Evolutionary conservation across 805 yeast genomes (phyloP).

Genomic region (Phaffomyces opuntiae): DNA sequence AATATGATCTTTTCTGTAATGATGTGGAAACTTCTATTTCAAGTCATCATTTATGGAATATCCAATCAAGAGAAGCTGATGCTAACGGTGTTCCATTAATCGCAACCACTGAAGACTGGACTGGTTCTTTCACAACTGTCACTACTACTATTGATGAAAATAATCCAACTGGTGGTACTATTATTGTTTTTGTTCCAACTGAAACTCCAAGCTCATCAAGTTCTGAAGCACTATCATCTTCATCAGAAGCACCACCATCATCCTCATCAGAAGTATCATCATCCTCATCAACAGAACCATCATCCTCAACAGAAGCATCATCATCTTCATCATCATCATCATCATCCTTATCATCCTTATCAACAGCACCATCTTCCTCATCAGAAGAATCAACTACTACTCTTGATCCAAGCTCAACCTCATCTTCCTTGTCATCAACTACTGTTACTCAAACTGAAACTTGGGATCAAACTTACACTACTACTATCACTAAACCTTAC

Average conservation of each 20-base stretch:
- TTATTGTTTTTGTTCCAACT: slow-evolving; percentile 14
- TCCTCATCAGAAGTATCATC: not conserved
- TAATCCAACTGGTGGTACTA: slow-evolving; percentile 15
- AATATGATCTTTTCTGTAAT: slow-evolving; percentile 13
- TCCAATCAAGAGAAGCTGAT: slow-evolving; percentile 14
- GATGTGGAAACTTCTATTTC: not conserved
- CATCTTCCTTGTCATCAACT: not conserved
- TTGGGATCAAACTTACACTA: not conserved
- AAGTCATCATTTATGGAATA: not conserved
- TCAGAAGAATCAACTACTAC: slow-evolving; percentile 1
- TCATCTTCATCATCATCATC: not conserved
- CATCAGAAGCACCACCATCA: not conserved
- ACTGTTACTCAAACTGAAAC: no score
- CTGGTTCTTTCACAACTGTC: slow-evolving; percentile 14
- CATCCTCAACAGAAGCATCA: not conserved
- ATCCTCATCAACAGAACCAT: not conserved
- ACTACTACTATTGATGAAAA: slow-evolving; percentile 10
- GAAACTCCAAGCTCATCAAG: slow-evolving; percentile 3
- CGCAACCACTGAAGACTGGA: slow-evolving; percentile 12
- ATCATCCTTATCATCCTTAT: not conserved
- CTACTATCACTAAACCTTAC: not conserved
- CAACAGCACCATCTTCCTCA: slow-evolving; percentile 2
- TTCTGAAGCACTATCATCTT: slow-evolving; percentile 4
- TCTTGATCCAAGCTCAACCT: not conserved
- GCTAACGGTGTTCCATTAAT: slow-evolving; percentile 18